These are phyloP conservation scores for Phytophthora fragariaefolia DNA, from an alignment of 352 stramenopile genomes.

Conservation along the genomic window DNA sequence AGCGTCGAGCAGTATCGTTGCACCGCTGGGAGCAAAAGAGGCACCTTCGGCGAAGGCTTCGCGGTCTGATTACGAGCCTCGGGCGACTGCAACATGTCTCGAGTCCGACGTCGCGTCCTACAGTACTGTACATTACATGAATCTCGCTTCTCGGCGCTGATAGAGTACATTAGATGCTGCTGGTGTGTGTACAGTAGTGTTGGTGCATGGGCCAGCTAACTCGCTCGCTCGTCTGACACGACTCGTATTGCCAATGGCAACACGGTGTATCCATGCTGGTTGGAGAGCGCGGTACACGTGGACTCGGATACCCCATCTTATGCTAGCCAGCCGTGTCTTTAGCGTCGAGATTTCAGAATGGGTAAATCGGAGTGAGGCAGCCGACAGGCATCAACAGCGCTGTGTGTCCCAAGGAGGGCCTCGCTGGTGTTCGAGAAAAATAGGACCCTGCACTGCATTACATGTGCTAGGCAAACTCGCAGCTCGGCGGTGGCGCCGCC, in stretches of 20 bases:
- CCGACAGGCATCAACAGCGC: background rate
- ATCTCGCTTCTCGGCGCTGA: too few species aligned
- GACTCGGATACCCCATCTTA: constrained; percentile 10
- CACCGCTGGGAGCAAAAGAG: background rate
- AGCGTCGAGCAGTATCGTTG: background rate
- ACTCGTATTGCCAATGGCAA: too few species aligned
- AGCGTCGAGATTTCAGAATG: constrained; percentile 9
- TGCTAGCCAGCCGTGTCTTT: constrained; percentile 14
- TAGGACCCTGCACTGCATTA: too few species aligned
- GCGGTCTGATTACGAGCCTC: constrained; percentile 14
- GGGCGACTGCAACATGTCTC: constrained; percentile 9
- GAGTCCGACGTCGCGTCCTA: constrained; percentile 12
- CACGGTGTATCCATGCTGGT: background rate
- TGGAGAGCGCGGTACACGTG: background rate
- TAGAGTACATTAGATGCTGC: too few species aligned
- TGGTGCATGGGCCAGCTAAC: too few species aligned
- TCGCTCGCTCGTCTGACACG: background rate
- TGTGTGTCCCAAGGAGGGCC: constrained; percentile 1
- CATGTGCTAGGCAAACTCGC: too few species aligned
- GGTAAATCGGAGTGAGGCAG: background rate
- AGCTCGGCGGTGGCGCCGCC: background rate
- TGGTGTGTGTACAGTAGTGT: too few species aligned
- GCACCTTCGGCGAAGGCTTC: too few species aligned
- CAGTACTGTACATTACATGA: background rate
- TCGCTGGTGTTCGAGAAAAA: too few species aligned